Conservation (phyloP, 2,329 filamentous ascomycete genomes). For the Blumeria hordei region DNA sequence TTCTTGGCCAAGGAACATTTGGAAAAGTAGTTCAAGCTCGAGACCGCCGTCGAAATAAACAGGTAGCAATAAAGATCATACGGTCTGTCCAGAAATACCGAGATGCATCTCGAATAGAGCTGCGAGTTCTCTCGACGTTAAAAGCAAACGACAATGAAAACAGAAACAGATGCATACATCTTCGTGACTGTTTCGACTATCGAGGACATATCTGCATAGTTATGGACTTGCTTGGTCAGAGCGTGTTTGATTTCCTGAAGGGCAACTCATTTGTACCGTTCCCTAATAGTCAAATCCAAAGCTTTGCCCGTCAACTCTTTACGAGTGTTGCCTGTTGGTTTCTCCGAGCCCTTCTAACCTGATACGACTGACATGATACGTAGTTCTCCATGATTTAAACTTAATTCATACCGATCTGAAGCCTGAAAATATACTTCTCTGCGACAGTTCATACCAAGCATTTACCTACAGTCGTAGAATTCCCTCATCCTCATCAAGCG, state of each 20-base stretch:
- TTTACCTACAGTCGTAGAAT: constrained; percentile 49
- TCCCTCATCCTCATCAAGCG: constrained; percentile 37
- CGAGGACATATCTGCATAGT: constrained; percentile 84
- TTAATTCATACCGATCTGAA: constrained; percentile 76
- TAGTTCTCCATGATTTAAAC: constrained; percentile 88
- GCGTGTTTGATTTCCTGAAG: constrained; percentile 96
- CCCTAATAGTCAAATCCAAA: constrained; percentile 94
- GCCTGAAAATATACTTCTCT: constrained; percentile 45
- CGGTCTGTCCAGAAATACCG: constrained; percentile 95
- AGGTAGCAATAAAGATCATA: constrained; percentile 91
- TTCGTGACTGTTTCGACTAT: constrained; percentile 93
- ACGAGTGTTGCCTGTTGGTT: constrained; percentile 92
- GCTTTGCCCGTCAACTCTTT: constrained; percentile 81
- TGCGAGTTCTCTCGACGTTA: constrained; percentile 76
- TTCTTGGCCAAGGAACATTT: constrained; percentile 91
- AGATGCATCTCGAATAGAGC: constrained; percentile 82
- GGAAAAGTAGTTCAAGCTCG: constrained; percentile 91
- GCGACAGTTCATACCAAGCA: constrained; percentile 39
- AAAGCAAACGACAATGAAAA: constrained; percentile 81
- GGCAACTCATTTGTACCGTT: constrained; percentile 89
- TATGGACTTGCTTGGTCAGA: constrained; percentile 63
- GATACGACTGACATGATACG: constrained; percentile 6
- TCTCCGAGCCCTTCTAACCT: background rate
- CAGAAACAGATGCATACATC: constrained; percentile 86
- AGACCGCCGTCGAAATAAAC: constrained; percentile 50